These are phyloP conservation scores for Calendula officinalis DNA, from an alignment of 129 eudicot species.

Conservation along the genomic window DNA sequence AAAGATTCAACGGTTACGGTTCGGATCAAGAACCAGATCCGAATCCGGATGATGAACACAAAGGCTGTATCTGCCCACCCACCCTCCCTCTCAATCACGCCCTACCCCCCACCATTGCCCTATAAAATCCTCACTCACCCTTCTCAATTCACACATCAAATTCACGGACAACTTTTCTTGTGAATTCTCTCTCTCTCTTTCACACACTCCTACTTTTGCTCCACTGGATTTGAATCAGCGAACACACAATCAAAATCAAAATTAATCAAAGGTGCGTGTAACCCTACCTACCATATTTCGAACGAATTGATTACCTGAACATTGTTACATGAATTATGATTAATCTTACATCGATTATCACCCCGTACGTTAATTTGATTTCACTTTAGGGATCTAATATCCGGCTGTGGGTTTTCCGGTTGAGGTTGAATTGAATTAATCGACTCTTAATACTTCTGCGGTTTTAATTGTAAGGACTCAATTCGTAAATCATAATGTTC, in stretches of 20 bases:
- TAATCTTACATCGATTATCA: slow-evolving; percentile 12
- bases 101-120: slow-evolving; percentile 36
- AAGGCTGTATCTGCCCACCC: slow-evolving; percentile 16
- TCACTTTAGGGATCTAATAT: slow-evolving; percentile 23
- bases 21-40: slow-evolving; percentile 19
- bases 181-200: slow-evolving; percentile 20
- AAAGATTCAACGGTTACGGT: slow-evolving; percentile 4
- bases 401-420: not conserved
- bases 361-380: slow-evolving; percentile 16
- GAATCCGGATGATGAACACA: not conserved
- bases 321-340: not conserved
- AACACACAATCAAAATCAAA: not conserved
- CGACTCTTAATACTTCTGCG: not conserved
- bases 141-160: slow-evolving; percentile 23
- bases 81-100: slow-evolving; percentile 30
- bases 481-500: slow-evolving; percentile 10
- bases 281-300: slow-evolving; percentile 1
- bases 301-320: slow-evolving; percentile 2
- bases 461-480: slow-evolving; percentile 2
- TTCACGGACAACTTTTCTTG: slow-evolving; percentile 22
- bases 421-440: slow-evolving; percentile 13
- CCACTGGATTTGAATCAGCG: slow-evolving; percentile 33
- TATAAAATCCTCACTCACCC: slow-evolving; percentile 33
- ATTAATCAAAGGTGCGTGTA: slow-evolving; percentile 26
- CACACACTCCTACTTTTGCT: slow-evolving; percentile 23